Evolutionary conservation across 2,329 filamentous ascomycete species (phyloP), one percentile per base, ranked within the genome.

Genomic region (Blastomyces parvus): DNA sequence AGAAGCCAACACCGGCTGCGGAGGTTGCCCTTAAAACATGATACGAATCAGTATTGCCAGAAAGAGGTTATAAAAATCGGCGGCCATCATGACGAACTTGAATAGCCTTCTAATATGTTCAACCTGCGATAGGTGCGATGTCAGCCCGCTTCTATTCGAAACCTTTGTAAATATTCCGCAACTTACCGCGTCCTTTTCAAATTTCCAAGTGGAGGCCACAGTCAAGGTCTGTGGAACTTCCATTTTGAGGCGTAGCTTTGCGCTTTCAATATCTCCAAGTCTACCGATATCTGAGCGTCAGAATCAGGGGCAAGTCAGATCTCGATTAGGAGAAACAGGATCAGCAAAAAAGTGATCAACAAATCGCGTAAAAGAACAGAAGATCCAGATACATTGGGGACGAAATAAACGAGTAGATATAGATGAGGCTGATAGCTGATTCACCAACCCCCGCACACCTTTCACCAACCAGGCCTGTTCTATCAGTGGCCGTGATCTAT

Each of bases 171-270:
- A 36, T 44, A 48, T 46, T 59, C 14, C 46, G 38, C 8, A n/a
- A 63, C 70, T 64, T 67, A 75, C 73, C 17, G 67, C 72, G 22
- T 71, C 69, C 9, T 66, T 65, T 44, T 74, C 72, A 40, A 76
- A 74, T 0, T 64, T 69, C 71, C 72, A 75, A 52, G 70, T 72
- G 0, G 73, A 74, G 1, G 70, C 73, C 33, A 75, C 53, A 0
- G 68, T 72, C 55, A 74, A 42, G 2, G 67, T 67, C 48, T 69
- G 66, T 14, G 56, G 22, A 33, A 60, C 60, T 55, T 64, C 63
- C 64, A 68, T 67, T 33, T 42, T 40, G 8, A 55, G 11, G 27
- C 30, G 25, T 48, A 46, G 22, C 19, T 11, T 52, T 27, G 48
- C 25, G 19, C 9, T 19, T 53, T 56, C 19, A 8, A 56, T 56